phyloP scores from a whole-genome alignment of 2,329 filamentous ascomycete genomes.

The Calonectria henricotiae region DNA sequence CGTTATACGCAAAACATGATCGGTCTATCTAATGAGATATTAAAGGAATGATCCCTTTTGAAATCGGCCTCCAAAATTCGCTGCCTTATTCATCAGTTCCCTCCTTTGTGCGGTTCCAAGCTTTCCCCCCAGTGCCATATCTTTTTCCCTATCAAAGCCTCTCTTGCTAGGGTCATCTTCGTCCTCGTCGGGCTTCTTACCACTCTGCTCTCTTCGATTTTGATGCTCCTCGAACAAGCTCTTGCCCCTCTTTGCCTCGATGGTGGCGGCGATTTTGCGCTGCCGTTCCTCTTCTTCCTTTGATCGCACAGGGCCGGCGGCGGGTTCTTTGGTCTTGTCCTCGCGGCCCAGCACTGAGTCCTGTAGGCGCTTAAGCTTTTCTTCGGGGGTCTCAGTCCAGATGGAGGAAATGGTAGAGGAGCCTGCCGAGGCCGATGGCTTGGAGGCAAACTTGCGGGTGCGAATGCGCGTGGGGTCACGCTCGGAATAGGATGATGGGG shows the following conservation, averaged over 20 bases:
- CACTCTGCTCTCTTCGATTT: constrained; percentile 52
- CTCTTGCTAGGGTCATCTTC: constrained; percentile 94
- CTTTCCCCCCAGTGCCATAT: constrained; percentile 84
- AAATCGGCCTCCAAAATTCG: constrained; percentile 87
- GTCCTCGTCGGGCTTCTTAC: constrained; percentile 65
- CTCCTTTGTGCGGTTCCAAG: constrained; percentile 82
- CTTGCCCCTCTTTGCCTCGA: constrained; percentile 70
- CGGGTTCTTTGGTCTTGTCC: constrained; percentile 60
- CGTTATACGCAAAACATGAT: constrained; percentile 22
- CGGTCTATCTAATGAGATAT: neutral
- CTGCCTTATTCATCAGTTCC: constrained; percentile 85
- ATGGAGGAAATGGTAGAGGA: constrained; percentile 73
- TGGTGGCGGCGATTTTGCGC: constrained; percentile 65
- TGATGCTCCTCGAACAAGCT: constrained; percentile 75
- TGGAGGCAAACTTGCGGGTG: constrained; percentile 86
- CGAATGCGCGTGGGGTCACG: constrained; percentile 89
- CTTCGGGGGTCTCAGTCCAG: constrained; percentile 93
- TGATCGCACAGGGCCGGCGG: constrained; percentile 61
- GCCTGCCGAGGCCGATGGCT: constrained; percentile 58
- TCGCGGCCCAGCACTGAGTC: constrained; percentile 86
- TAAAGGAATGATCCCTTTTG: constrained; percentile 80
- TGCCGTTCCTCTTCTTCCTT: constrained; percentile 72
- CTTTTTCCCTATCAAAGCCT: constrained; percentile 93
- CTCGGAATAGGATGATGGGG: constrained; percentile 70
- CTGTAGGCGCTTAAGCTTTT: constrained; percentile 86